Evolutionary conservation across 805 yeast genomes (phyloP), one percentile per base, ranked within the genome.

Genomic region (Metschnikowia picachoensis): DNA sequence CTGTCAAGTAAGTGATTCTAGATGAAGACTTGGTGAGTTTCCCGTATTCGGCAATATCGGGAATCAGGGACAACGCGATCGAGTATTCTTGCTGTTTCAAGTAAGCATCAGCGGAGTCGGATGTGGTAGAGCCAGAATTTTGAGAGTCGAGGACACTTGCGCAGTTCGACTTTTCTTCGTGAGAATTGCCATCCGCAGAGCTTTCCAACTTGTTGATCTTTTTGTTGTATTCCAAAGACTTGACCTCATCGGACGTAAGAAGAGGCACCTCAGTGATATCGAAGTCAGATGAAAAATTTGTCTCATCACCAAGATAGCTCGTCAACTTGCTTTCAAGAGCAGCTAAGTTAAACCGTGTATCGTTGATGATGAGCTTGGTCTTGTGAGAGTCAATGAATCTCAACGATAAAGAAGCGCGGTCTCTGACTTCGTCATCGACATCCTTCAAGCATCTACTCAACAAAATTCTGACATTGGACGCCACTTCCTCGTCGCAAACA

Each of bases 391-490:
- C 58, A 51, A 87, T 77, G 50, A 90, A 79, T 53, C 80, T 77
- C 60, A 92, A 76, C 2, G 96, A 84, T 56, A 92, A 73, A 2
- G 95, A 86, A 9, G 99, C 97, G 65, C 99, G 83, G 65, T 92
- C 99, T 74, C 99, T 88, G 30, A 94, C 99, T 69, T 92, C 99
- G 67, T 92, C 99, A 65, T 92, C 97, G 37, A 76, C 79, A 66
- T 92, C 99, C 54, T 79, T 86, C 54, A 90, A 78, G 56, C 96
- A 89, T 70, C 97, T 83, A 49, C 77, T 76, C 56, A 94, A 77
- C 57, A 94, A 76, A 49, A 86, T 85, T 56, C 77, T 76, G 57
- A 92, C 86, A 44, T 90, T 85, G 51, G 77, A 74, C 44, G 78
- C 72, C 51, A 91, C 79, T 27, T 77, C 73, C 13, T 77, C 78